Conservation (phyloP, 2,329 filamentous ascomycete species). For the Spiromastix sp. region DNA sequence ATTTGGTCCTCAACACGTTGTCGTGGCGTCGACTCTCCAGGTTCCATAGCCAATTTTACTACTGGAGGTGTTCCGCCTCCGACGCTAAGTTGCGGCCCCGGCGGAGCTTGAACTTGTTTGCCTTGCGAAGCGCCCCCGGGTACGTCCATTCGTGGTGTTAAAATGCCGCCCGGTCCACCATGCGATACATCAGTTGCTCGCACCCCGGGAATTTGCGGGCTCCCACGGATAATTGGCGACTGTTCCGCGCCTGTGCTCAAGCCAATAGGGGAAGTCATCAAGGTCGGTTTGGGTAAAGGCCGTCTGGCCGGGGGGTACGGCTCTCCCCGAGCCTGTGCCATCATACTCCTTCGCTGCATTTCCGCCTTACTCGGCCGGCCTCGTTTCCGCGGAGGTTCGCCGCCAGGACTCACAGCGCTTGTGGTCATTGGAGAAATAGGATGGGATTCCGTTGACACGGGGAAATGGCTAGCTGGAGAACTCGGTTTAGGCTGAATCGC, state of each 20-base stretch:
- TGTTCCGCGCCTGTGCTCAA: background rate
- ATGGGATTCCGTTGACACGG: conserved; percentile 2
- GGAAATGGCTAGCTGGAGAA: conserved; percentile 20
- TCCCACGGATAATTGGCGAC: background rate
- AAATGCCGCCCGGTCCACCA: background rate
- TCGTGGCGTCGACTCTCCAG: conserved; percentile 9
- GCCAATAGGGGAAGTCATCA: background rate
- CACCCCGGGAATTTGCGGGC: background rate
- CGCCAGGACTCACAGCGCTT: conserved; percentile 2
- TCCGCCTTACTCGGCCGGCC: conserved; percentile 35
- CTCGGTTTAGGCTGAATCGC: conserved; percentile 32
- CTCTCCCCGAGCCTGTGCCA: conserved; percentile 29
- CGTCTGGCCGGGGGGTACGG: conserved; percentile 24
- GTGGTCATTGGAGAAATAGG: background rate
- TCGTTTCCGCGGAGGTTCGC: conserved; percentile 30
- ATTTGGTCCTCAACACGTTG: conserved; percentile 8
- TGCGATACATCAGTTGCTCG: background rate
- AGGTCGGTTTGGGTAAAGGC: conserved; percentile 4
- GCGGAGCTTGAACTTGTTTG: conserved; percentile 9
- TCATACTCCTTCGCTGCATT: conserved; percentile 27
- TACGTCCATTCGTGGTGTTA: conserved; percentile 2
- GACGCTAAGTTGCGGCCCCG: conserved; percentile 5
- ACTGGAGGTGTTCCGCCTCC: conserved; percentile 3
- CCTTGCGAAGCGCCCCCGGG: conserved; percentile 8
- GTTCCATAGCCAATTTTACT: conserved; percentile 1